A percentile compares a stretch with the other conserved stretches of the same genome.
Conservation (phyloP, 2,329 filamentous ascomycete genomes). For the Cucurbitaria berberidis region DNA sequence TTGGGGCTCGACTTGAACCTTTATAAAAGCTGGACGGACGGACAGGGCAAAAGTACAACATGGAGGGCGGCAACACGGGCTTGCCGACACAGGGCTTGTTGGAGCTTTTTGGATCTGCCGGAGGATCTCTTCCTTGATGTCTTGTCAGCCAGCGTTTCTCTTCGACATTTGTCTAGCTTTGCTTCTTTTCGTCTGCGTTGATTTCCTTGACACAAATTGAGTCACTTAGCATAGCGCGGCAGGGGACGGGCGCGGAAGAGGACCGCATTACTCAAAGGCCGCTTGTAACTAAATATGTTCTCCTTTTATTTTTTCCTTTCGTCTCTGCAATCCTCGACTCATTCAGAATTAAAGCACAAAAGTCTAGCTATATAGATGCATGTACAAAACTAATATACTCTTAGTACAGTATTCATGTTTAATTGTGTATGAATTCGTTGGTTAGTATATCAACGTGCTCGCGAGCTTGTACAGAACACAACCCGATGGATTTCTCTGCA, state of each 20-base stretch:
- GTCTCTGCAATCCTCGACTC: not conserved
- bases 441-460: not conserved
- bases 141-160: slow-evolving; percentile 13
- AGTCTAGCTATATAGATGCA: not conserved
- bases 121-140: slow-evolving; percentile 21
- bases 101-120: slow-evolving; percentile 28
- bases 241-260: slow-evolving; percentile 9
- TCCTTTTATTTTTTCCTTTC: slow-evolving; percentile 1
- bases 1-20: slow-evolving; percentile 38
- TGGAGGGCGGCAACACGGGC: slow-evolving; percentile 32
- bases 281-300: slow-evolving; percentile 14
- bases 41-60: slow-evolving; percentile 38
- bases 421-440: not conserved
- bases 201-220: slow-evolving; percentile 20
- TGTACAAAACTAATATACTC: not conserved
- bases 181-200: slow-evolving; percentile 4
- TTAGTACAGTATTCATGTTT: not conserved
- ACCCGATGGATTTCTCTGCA: too few relatives aligned
- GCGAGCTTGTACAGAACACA: too few relatives aligned
- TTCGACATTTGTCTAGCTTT: slow-evolving; percentile 10
- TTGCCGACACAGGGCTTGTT: slow-evolving; percentile 11
- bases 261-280: slow-evolving; percentile 7
- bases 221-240: slow-evolving; percentile 11
- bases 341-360: not conserved
- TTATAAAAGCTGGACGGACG: slow-evolving; percentile 36